A percentile compares a stretch with the other conserved stretches of the same genome.
Conservation (phyloP, 805 yeast species). For the Dipodascus geniculatus region DNA sequence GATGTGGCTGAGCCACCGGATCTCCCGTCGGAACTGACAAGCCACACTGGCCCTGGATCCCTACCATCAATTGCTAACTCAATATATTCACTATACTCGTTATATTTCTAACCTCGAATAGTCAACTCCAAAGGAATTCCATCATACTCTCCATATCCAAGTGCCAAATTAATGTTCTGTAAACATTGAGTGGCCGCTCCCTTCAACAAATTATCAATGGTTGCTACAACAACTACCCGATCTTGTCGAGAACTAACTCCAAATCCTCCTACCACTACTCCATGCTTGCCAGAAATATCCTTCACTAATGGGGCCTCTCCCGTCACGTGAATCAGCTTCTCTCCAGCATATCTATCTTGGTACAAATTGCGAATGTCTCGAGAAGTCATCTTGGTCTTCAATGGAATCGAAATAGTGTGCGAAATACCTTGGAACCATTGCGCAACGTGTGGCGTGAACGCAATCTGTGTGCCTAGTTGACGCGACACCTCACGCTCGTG, state of each 20-base stretch:
- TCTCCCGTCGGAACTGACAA: too few species aligned
- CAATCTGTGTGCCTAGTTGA: slow-evolving; percentile 66
- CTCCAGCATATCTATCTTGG: slow-evolving; percentile 81
- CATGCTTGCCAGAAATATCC: slow-evolving; percentile 89
- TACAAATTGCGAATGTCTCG: slow-evolving; percentile 77
- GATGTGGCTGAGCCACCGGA: too few species aligned
- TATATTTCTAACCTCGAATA: slow-evolving; percentile 15
- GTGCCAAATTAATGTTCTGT: slow-evolving; percentile 85
- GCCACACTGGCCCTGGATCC: too few species aligned
- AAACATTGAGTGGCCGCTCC: slow-evolving; percentile 99
- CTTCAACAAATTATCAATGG: slow-evolving; percentile 89
- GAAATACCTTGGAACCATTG: slow-evolving; percentile 99
- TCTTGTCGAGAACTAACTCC: slow-evolving; percentile 81
- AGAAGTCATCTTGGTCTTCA: slow-evolving; percentile 50
- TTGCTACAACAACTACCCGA: slow-evolving; percentile 88
- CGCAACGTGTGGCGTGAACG: slow-evolving; percentile 95
- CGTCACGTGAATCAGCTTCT: slow-evolving; percentile 68
- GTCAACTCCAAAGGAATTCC: slow-evolving; percentile 61
- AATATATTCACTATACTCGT: not conserved
- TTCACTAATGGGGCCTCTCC: slow-evolving; percentile 91
- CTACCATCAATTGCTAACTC: too few species aligned
- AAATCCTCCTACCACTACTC: slow-evolving; percentile 90
- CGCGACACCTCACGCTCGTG: slow-evolving; percentile 89
- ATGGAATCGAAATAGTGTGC: slow-evolving; percentile 82
- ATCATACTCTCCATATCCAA: slow-evolving; percentile 86